Conservation (phyloP, 306 rosid species). For the Inga leiocalycina region DNA sequence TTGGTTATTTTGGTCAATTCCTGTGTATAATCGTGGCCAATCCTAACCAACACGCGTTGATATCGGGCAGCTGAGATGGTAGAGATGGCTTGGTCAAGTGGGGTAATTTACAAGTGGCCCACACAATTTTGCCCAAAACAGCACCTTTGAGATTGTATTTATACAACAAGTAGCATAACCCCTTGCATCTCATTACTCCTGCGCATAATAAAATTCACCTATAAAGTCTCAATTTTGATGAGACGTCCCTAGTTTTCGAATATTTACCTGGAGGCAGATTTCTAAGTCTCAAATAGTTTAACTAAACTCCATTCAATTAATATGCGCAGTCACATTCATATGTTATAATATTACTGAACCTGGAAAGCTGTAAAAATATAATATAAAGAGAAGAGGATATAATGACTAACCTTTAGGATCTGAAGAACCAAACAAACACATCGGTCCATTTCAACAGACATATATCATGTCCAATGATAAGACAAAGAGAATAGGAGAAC, state of each 20-base stretch:
- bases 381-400: not conserved
- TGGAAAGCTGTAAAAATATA: too few species aligned
- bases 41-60: constrained; percentile 88
- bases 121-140: constrained; percentile 77
- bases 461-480: constrained; percentile 30
- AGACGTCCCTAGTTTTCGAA: not conserved
- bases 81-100: constrained; percentile 62
- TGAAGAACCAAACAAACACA: constrained; percentile 17
- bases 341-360: not conserved
- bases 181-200: constrained; percentile 71
- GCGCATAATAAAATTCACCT: not conserved
- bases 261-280: too few species aligned
- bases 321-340: not conserved
- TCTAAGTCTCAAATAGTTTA: not conserved
- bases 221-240: not conserved
- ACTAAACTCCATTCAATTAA: constrained; percentile 10
- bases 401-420: constrained; percentile 75
- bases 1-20: constrained; percentile 48
- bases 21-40: constrained; percentile 84
- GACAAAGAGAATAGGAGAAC: constrained; percentile 6
- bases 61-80: constrained; percentile 60
- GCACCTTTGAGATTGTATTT: constrained; percentile 65
- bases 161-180: constrained; percentile 75
- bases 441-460: constrained; percentile 35
- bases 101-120: constrained; percentile 89